phyloP scores from a whole-genome alignment of 2,329 filamentous ascomycete species.

The Penicillium concentricum region DNA sequence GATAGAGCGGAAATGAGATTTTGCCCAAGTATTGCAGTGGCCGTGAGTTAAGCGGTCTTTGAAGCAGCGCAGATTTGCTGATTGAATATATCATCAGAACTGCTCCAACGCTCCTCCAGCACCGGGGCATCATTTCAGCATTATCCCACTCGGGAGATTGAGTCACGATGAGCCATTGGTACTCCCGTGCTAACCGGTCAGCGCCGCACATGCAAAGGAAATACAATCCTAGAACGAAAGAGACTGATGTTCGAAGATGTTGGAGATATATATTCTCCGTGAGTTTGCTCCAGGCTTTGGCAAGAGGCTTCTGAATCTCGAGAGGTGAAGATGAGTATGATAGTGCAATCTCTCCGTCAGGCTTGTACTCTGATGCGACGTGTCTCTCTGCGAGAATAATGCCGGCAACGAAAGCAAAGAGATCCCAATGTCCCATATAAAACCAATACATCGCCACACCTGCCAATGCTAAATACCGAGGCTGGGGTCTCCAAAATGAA shows the following conservation, averaged over 20 bases:
- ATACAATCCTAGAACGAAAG: neutral
- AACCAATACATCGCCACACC: neutral
- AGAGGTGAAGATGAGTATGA: neutral
- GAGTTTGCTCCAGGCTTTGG: neutral
- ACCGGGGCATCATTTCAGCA: neutral
- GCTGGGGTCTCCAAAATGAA: neutral
- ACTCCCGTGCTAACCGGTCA: neutral
- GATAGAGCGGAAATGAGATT: constrained; percentile 3
- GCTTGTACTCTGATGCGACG: neutral
- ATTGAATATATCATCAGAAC: constrained; percentile 1
- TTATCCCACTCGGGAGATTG: constrained; percentile 1
- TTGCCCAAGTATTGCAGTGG: constrained; percentile 1
- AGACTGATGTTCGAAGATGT: neutral
- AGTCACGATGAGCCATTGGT: neutral
- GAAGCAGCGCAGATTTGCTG: neutral
- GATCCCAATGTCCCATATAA: constrained; percentile 7
- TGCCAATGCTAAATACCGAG: neutral
- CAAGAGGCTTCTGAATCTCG: neutral
- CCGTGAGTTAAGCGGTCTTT: neutral
- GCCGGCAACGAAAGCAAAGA: neutral
- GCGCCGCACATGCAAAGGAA: neutral
- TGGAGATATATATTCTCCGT: neutral
- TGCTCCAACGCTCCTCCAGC: constrained; percentile 1
- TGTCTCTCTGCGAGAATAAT: neutral
- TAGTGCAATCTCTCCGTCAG: neutral